Evolutionary conservation across 75 land plant species (phyloP).

Genomic region (Pinus taeda): DNA sequence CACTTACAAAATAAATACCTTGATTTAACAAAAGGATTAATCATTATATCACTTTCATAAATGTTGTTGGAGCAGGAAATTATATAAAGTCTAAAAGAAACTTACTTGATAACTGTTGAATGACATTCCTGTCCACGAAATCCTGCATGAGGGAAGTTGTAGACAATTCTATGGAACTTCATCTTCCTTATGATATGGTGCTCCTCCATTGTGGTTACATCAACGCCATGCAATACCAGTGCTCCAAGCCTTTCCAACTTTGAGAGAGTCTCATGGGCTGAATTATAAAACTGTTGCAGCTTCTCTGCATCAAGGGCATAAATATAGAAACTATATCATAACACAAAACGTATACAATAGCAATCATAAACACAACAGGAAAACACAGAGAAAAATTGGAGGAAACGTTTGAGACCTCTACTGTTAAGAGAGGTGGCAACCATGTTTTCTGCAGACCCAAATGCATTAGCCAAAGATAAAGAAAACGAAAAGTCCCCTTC

Average conservation of each 20-base stretch:
- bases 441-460: slow-evolving; percentile 32
- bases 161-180: slow-evolving; percentile 45
- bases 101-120: slow-evolving; percentile 21
- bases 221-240: slow-evolving; percentile 27
- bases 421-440: slow-evolving; percentile 33
- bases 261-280: too few species aligned
- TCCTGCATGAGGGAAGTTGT: slow-evolving; percentile 65
- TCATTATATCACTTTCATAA: background rate
- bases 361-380: too few species aligned
- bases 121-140: slow-evolving; percentile 20
- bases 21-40: background rate
- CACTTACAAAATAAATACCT: background rate
- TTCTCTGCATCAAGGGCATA: too few species aligned
- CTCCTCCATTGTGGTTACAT: slow-evolving; percentile 28
- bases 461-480: slow-evolving; percentile 16
- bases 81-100: background rate
- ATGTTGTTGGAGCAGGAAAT: background rate
- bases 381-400: too few species aligned
- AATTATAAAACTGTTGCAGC: too few species aligned
- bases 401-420: background rate
- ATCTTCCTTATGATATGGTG: slow-evolving; percentile 16
- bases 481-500: slow-evolving; percentile 55
- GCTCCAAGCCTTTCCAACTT: slow-evolving; percentile 20
- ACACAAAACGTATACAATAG: too few species aligned
- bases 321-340: too few species aligned